Evolutionary conservation across 169 alveolate genomes (phyloP), one percentile per base, ranked within the genome.

Genomic region (Plasmodium malariae): DNA sequence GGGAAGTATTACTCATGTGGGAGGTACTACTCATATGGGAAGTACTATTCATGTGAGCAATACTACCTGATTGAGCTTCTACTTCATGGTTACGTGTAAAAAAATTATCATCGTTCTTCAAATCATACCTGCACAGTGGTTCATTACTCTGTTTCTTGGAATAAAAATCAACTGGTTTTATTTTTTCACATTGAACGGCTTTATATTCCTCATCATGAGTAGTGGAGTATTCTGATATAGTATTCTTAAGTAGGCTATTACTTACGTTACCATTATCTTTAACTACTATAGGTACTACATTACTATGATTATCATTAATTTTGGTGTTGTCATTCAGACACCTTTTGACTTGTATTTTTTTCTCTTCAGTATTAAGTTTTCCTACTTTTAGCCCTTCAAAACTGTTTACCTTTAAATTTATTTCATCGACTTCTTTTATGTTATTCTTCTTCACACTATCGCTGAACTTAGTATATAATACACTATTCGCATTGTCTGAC

Each of bases 391-490:
- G n/a, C 14, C 19, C 21, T 0, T 2, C 4, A 49, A 3, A n/a
- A 49, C 19, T 49, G 17, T 0, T n/a, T 49, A 3, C 14, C 19
- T 49, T 11, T 49, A n/a, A n/a, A n/a, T 49, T 7, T 49, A 21
- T 60, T 21, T 6, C 36, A 19, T 60, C 70, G 7, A n/a, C 3
- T 21, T 73, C 34, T n/a, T 57, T 28, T 30, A 48, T n/a, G 26
- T 67, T 83, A 49, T 57, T 83, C 36, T 43, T 55, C 45, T 71
- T 70, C 34, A 83, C 28, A 30, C 32, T 83, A 59, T 49, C 62
- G 12, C 14, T 83, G 57, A 83, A 67, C 49, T 68, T 67, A 24
- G 51, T 6, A 67, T 83, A 67, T 21, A 34, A 83, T 34, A 49
- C 28, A 51, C 67, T 83, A 24, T 48, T 36, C 59, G 57, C 14